Percentiles rank a stretch among this genome's conserved stretches.
phyloP scores from a whole-genome alignment of 1,284 basidiomycete species.

The Earliella scabrosa region DNA sequence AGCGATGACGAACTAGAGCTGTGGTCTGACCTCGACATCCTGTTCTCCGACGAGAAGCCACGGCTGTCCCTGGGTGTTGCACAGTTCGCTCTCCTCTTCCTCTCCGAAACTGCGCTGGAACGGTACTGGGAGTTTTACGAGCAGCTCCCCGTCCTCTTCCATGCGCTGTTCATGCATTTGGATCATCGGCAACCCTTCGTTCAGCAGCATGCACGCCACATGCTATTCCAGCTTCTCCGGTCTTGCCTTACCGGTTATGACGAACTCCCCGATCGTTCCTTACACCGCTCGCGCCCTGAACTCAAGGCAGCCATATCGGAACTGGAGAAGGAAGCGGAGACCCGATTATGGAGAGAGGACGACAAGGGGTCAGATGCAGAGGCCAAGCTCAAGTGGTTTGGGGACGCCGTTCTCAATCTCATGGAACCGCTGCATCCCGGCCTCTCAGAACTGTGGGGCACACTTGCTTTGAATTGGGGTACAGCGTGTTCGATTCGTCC shows the following conservation, averaged over 20 bases:
- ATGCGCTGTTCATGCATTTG: slow-evolving; percentile 83
- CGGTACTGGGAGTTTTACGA: slow-evolving; percentile 76
- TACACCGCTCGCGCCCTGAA: slow-evolving; percentile 47
- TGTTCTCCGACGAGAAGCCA: slow-evolving; percentile 78
- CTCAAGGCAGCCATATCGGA: slow-evolving; percentile 56
- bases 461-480: slow-evolving; percentile 83
- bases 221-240: slow-evolving; percentile 83
- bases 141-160: slow-evolving; percentile 78
- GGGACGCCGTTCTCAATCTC: slow-evolving; percentile 69
- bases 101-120: slow-evolving; percentile 83
- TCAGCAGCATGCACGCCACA: slow-evolving; percentile 69
- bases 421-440: slow-evolving; percentile 72
- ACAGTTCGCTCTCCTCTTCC: slow-evolving; percentile 87
- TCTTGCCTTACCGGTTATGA: slow-evolving; percentile 79
- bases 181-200: slow-evolving; percentile 79
- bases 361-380: slow-evolving; percentile 58
- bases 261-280: slow-evolving; percentile 59
- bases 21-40: slow-evolving; percentile 73
- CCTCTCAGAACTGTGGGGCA: slow-evolving; percentile 81
- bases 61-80: slow-evolving; percentile 74
- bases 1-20: slow-evolving; percentile 72
- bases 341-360: slow-evolving; percentile 77
- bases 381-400: slow-evolving; percentile 73
- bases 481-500: slow-evolving; percentile 87
- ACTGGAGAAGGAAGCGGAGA: slow-evolving; percentile 63